Base-by-base conservation (phyloP, 164 flowering plant genomes). In the Aristolochia fimbriata region DNA sequence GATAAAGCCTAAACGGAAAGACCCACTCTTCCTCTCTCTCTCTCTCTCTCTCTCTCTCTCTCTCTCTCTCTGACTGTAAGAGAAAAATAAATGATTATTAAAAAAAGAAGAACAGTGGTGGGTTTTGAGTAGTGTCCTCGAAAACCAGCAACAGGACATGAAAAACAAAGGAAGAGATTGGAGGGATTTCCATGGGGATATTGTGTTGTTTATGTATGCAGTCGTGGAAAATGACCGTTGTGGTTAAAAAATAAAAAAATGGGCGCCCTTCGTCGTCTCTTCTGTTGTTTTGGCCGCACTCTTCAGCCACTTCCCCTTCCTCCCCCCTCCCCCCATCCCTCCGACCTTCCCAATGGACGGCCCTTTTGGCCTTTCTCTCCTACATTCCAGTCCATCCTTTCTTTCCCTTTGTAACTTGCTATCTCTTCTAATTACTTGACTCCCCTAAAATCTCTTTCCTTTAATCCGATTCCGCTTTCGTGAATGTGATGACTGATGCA, bases 271-370 rank as follows among this genome's bases (percentile, higher is more conserved):
- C 2, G 54, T 60, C 52, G 63, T 65, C 63, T 51, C 62, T 15
- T 52, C 31, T 23, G 14, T 27, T 45, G 69, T 47, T 57, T 65
- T 65, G 53, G 69, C 63, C 31, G 31, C 59, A 19, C 58, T 52
- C 23, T 46, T 41, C 59, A 33, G 48, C 53, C 22, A 0, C 53
- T 50, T 16, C 53, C 12, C 9, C 43, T 16, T 23, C 12, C 9
- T 10, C 43, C 43, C 8, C 57, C 50, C 58, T 56, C 55, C 61
- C 48, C 15, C 55, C 46, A 13, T 41, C 53, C n/a, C 63, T 59
- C 55, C 64, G 59, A 60, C 60, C 55, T 60, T 25, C 21, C 64
- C 63, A 63, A 63, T 62, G 63, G 71, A 33, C 63, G 63, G 59
- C 63, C 62, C 30, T 52, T 52, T 53, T 68, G 71, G 66, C 71